Base-by-base conservation (phyloP, 164 flowering plant species). In the Malania oleifera region DNA sequence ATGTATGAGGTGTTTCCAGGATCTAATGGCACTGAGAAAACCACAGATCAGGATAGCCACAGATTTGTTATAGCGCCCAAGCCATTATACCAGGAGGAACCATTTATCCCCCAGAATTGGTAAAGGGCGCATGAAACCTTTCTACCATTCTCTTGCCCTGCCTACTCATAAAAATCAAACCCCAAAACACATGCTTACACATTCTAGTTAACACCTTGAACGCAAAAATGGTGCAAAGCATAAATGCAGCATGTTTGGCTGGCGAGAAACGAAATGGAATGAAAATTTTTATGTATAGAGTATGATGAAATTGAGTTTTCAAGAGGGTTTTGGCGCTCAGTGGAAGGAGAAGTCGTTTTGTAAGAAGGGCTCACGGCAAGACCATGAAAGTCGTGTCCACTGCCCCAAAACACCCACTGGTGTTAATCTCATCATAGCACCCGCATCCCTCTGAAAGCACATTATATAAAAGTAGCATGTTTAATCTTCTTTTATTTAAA, bases 291-390 rank as follows among this genome's bases (percentile, higher is more conserved):
- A n/a, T n/a, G n/a, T n/a, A n/a, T n/a, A n/a, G n/a, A n/a, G n/a
- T n/a, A n/a, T n/a, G n/a, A n/a, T n/a, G n/a, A n/a, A n/a, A n/a
- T n/a, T n/a, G n/a, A n/a, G n/a, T n/a, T n/a, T n/a, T 18, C 17
- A 34, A 1, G 20, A 43, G 46, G 9, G 22, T 17, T 43, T 10
- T 43, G 12, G 12, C 18, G 20, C 46, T 43, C 46, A 43, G 46
- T 43, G 46, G 46, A 43, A 43, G 46, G 46, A 43, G 46, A 43
- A 43, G 22, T 43, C 22, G 46, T 43, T 43, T 43, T 17, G n/a
- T 17, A 10, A 4, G 5, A 43, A 8, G 18, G 46, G 46, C 20
- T 43, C 46, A 43, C 46, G 46, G 46, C 46, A 43, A 17, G 46
- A 43, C 46, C 46, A 43, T 17, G 0, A 0, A 43, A 10, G 46